These are phyloP conservation scores for Solanum pennellii DNA, from an alignment of 257 asterid species.

Conservation along the genomic window DNA sequence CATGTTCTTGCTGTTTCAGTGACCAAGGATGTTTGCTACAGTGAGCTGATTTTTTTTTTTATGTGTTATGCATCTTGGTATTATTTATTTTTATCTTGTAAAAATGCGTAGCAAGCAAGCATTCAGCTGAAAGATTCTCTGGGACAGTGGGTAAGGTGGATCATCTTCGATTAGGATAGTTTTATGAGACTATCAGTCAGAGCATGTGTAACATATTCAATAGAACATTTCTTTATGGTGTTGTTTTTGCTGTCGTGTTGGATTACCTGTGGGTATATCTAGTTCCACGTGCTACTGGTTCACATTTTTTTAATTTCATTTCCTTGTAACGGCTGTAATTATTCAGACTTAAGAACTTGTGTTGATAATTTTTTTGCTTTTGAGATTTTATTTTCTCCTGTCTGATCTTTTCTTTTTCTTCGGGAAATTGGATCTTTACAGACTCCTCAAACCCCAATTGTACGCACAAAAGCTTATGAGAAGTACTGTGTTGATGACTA, in stretches of 20 bases:
- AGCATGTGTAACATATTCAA: not conserved
- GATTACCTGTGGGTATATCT: not conserved
- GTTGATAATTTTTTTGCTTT: not conserved
- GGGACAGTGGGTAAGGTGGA: not conserved
- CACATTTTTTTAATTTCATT: not conserved
- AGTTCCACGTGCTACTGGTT: not conserved
- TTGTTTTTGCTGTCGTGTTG: not conserved
- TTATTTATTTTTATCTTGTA: not conserved
- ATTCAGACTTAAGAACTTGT: not conserved
- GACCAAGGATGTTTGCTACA: not conserved
- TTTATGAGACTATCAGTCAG: not conserved
- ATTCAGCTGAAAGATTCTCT: not conserved
- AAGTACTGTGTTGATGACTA: constrained; percentile 73
- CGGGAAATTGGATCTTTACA: constrained; percentile 16
- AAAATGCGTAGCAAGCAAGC: not conserved
- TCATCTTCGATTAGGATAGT: not conserved
- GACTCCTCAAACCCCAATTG: constrained; percentile 98
- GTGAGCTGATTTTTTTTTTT: not conserved
- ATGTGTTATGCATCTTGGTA: not conserved
- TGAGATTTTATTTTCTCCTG: not conserved
- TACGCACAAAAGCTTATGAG: constrained; percentile 83
- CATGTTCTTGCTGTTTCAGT: not conserved
- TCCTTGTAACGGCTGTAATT: not conserved
- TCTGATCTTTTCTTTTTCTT: not conserved
- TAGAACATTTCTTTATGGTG: not conserved